These are phyloP conservation scores for Cyclanthera cordifolia DNA, from an alignment of 306 rosid species.

Conservation along the genomic window DNA sequence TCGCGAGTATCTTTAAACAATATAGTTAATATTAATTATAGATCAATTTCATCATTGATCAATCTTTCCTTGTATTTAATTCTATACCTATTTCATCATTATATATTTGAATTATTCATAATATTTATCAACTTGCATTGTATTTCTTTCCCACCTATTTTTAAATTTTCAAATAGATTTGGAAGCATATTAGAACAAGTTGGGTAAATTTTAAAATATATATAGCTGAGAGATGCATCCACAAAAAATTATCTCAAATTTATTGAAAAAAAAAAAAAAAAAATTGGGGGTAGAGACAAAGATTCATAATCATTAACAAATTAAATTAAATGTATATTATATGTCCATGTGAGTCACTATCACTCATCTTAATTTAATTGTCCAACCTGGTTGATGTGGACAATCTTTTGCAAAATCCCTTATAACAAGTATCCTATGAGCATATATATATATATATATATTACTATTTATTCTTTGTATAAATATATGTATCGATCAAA, in stretches of 20 bases:
- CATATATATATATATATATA: too few relatives aligned
- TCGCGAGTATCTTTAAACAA: too few relatives aligned
- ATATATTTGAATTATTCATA: too few relatives aligned
- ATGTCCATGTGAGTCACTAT: not conserved
- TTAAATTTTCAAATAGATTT: too few relatives aligned
- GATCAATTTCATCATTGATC: too few relatives aligned
- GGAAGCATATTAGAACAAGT: slow-evolving; percentile 7
- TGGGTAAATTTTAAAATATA: not conserved
- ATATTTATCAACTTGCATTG: not conserved
- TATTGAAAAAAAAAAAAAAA: not conserved
- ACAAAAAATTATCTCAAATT: not conserved
- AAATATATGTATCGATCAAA: not conserved
- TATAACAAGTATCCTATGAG: slow-evolving; percentile 5
- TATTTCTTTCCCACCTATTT: not conserved
- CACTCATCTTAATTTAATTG: not conserved
- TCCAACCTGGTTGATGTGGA: slow-evolving; percentile 7
- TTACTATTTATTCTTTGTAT: not conserved
- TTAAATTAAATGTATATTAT: not conserved
- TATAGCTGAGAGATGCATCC: too few relatives aligned
- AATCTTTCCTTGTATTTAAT: too few relatives aligned
- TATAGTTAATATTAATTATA: too few relatives aligned
- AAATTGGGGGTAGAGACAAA: not conserved
- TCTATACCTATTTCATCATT: too few relatives aligned
- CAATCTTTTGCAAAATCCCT: not conserved
- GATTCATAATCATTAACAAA: not conserved